Evolutionary conservation across 495 filamentous ascomycete species (phyloP).

Genomic region (Sphaerosporella brunnea): DNA sequence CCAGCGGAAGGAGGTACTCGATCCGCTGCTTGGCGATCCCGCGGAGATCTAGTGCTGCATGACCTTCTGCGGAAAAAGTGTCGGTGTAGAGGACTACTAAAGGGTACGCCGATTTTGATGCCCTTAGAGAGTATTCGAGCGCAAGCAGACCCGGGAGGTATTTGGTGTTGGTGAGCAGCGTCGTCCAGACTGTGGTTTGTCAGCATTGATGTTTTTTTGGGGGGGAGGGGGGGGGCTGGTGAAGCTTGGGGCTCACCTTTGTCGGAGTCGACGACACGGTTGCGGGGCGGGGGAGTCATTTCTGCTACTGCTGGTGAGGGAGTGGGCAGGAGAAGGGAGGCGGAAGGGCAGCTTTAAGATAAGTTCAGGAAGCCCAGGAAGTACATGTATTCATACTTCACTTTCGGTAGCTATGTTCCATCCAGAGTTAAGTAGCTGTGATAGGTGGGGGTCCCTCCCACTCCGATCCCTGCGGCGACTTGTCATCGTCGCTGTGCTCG

Average conservation of each 20-base stretch:
- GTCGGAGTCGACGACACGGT: conserved; percentile 13
- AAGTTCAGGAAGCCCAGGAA: too few species aligned
- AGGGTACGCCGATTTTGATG: conserved; percentile 42
- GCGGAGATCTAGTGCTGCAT: conserved; percentile 42
- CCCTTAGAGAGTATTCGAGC: conserved; percentile 49
- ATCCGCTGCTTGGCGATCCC: conserved; percentile 45
- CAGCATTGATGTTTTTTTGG: not conserved
- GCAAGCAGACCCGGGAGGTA: conserved; percentile 59
- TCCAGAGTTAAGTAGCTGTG: too few species aligned
- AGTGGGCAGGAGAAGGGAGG: too few species aligned
- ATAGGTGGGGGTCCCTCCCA: too few species aligned
- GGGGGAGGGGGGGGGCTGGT: not conserved
- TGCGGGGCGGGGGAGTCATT: conserved; percentile 10
- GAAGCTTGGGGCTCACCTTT: too few species aligned
- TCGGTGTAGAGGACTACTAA: conserved; percentile 64
- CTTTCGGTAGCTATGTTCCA: too few species aligned
- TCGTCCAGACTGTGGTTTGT: conserved; percentile 47
- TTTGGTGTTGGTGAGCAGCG: conserved; percentile 54
- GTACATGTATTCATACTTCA: too few species aligned
- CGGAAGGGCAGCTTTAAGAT: too few species aligned
- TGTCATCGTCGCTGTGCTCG: too few species aligned
- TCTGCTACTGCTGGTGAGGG: not conserved
- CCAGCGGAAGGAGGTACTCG: conserved; percentile 43
- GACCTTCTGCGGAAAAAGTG: conserved; percentile 43
- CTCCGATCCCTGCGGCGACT: too few species aligned